Conservation (phyloP, 352 stramenopile genomes). For the Phytopythium sindhum region DNA sequence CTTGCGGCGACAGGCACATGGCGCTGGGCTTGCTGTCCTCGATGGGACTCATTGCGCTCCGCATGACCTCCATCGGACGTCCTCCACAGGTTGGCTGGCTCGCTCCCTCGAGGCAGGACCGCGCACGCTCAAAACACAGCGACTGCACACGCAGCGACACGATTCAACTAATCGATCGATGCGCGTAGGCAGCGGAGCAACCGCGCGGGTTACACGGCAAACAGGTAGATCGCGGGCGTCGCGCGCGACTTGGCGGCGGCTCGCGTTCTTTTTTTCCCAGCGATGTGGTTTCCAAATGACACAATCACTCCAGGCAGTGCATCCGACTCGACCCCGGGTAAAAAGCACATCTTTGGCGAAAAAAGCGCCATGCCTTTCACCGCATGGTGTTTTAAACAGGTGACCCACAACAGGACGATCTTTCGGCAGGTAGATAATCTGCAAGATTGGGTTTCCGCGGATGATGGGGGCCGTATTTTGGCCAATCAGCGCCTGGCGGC, state of each 20-base stretch:
- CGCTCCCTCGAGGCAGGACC: neutral
- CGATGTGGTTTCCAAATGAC: slow-evolving; percentile 10
- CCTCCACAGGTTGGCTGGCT: neutral
- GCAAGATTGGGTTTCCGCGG: slow-evolving; percentile 17
- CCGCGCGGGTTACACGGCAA: slow-evolving; percentile 9
- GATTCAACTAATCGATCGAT: slow-evolving; percentile 16
- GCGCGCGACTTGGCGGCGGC: slow-evolving; percentile 3
- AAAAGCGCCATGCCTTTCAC: slow-evolving; percentile 2
- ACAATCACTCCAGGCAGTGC: slow-evolving; percentile 1
- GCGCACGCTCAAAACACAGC: slow-evolving; percentile 3
- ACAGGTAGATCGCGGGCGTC: neutral
- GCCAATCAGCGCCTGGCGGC: neutral
- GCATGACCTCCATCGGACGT: slow-evolving; percentile 10
- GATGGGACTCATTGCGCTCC: slow-evolving; percentile 26
- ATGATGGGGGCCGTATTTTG: slow-evolving; percentile 24
- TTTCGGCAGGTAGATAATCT: neutral
- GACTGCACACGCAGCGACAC: slow-evolving; percentile 8
- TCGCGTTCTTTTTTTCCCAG: slow-evolving; percentile 7
- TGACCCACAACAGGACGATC: slow-evolving; percentile 2
- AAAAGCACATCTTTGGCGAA: neutral
- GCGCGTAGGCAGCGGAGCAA: neutral
- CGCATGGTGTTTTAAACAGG: neutral
- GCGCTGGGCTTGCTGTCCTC: slow-evolving; percentile 41
- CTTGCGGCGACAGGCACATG: slow-evolving; percentile 67
- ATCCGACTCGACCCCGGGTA: neutral